A percentile compares a stretch with the other conserved stretches of the same genome.
Evolutionary conservation across 2,329 filamentous ascomycete species (phyloP).

Genomic region (Penicillium occitanis): DNA sequence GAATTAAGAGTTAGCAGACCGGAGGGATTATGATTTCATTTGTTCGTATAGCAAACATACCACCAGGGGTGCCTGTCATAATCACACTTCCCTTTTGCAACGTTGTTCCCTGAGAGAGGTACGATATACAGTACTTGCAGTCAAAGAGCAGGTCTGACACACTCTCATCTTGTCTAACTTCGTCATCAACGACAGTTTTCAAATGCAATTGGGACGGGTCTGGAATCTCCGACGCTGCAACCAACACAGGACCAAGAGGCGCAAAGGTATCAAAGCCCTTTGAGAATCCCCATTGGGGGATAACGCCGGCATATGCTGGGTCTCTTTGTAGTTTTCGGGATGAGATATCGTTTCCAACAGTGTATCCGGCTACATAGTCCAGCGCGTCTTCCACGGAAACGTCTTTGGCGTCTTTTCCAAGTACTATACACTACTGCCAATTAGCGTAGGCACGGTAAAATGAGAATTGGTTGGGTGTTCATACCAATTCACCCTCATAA

Average conservation of each 20-base stretch:
- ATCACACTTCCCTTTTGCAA: constrained; percentile 33
- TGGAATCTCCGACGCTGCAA: not conserved
- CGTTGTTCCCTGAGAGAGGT: constrained; percentile 31
- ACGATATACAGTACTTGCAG: constrained; percentile 37
- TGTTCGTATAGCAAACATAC: constrained; percentile 5
- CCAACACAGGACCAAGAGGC: constrained; percentile 56
- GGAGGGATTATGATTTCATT: not conserved
- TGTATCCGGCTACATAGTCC: constrained; percentile 66
- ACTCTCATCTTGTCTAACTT: constrained; percentile 21
- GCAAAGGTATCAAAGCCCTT: constrained; percentile 70
- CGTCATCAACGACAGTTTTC: constrained; percentile 20
- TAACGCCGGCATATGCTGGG: constrained; percentile 51
- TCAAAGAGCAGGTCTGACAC: constrained; percentile 50
- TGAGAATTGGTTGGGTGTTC: too few species aligned
- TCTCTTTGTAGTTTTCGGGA: constrained; percentile 64
- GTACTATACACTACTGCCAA: constrained; percentile 3
- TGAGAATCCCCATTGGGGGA: constrained; percentile 60
- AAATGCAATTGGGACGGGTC: constrained; percentile 14
- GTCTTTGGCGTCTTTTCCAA: constrained; percentile 42
- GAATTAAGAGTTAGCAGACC: not conserved
- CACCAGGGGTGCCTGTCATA: constrained; percentile 32
- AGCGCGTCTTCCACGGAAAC: constrained; percentile 49
- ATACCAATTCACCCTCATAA: constrained; percentile 72
- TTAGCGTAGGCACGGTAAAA: not conserved
- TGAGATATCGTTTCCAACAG: constrained; percentile 69